Evolutionary conservation across 495 filamentous ascomycete genomes (phyloP).

Genomic region (Aspergillus egyptiacus): DNA sequence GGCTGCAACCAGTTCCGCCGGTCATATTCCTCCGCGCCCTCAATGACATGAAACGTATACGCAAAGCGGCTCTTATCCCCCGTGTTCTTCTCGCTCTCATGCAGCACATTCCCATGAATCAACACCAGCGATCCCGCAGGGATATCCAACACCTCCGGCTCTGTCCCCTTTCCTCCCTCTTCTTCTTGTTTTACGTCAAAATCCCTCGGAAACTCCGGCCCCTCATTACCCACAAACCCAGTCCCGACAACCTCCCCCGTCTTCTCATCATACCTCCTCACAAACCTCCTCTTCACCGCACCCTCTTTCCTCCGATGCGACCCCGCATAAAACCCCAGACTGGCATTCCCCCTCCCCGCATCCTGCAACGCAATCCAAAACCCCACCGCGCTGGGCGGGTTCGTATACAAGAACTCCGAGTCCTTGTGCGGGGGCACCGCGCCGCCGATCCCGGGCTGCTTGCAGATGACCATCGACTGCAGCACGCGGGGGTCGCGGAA

Average conservation of each 20-base stretch:
- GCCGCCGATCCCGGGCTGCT: constrained; percentile 92
- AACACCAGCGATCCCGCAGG: constrained; percentile 84
- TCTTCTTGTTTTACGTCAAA: constrained; percentile 30
- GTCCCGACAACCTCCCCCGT: constrained; percentile 33
- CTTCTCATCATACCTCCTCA: constrained; percentile 52
- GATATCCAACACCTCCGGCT: constrained; percentile 66
- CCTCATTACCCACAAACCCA: constrained; percentile 49
- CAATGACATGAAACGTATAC: constrained; percentile 97
- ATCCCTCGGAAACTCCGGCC: constrained; percentile 41
- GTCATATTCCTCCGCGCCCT: constrained; percentile 79
- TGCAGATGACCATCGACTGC: constrained; percentile 97
- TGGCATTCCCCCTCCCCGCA: constrained; percentile 76
- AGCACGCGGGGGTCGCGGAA: constrained; percentile 70
- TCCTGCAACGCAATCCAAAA: constrained; percentile 98
- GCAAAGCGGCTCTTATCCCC: constrained; percentile 84
- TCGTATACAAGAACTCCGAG: constrained; percentile 85
- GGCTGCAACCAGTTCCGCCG: constrained; percentile 90
- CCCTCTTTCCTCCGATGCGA: constrained; percentile 53
- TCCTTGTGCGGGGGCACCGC: constrained; percentile 86
- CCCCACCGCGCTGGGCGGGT: constrained; percentile 83
- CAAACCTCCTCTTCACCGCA: constrained; percentile 64
- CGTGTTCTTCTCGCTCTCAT: constrained; percentile 90
- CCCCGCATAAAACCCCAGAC: constrained; percentile 75
- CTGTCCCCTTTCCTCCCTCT: constrained; percentile 38
- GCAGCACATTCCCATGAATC: constrained; percentile 93